Evolutionary conservation across 2,329 filamentous ascomycete species (phyloP).

Genomic region (Cladosporium sp.): DNA sequence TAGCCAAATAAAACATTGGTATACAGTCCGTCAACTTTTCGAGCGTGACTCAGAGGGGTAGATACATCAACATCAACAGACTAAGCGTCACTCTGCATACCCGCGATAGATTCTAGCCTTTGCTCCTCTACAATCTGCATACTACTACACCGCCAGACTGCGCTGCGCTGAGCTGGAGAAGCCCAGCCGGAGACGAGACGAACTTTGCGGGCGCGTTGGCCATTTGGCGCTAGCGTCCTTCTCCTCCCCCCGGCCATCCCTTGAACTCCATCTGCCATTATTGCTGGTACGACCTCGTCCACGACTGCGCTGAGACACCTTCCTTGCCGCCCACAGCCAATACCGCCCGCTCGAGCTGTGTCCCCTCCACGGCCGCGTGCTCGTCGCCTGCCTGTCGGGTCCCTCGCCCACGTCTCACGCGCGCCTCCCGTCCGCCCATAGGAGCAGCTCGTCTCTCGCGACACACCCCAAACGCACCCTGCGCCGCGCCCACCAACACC

Average conservation of each 20-base stretch:
- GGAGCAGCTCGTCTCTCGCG: background rate
- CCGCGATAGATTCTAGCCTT: background rate
- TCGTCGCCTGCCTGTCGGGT: constrained; percentile 2
- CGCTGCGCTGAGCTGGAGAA: background rate
- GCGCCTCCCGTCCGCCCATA: background rate
- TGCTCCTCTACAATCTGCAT: background rate
- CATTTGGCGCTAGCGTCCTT: background rate
- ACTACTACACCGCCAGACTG: background rate
- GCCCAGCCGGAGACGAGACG: background rate
- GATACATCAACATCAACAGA: background rate
- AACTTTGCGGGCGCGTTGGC: background rate
- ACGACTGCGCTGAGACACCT: constrained; percentile 1
- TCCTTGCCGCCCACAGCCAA: background rate
- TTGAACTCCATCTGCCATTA: too few species aligned
- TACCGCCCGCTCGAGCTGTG: constrained; percentile 7
- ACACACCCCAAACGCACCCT: background rate
- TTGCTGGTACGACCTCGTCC: background rate
- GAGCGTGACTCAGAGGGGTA: constrained; percentile 6
- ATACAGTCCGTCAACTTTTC: background rate
- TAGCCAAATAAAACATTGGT: background rate
- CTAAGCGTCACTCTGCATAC: constrained; percentile 6
- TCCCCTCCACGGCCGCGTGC: constrained; percentile 8
- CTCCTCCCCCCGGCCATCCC: too few species aligned
- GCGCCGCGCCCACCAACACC: background rate
- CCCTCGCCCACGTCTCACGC: background rate